phyloP scores from a whole-genome alignment of 495 filamentous ascomycete species.

The Aspergillus panamensis region DNA sequence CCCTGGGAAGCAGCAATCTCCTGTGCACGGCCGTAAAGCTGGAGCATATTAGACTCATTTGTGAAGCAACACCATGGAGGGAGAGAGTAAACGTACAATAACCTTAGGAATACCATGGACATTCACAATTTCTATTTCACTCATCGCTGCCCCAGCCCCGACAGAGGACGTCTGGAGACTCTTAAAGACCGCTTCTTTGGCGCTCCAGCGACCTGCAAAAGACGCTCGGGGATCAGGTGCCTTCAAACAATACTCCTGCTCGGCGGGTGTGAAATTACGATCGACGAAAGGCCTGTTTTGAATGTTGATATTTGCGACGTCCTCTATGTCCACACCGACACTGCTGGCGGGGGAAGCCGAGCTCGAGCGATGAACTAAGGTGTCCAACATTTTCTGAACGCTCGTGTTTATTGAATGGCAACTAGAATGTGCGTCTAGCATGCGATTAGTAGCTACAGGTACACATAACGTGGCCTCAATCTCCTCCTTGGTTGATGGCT shows the following conservation, averaged over 20 bases:
- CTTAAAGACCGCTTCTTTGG: slow-evolving; percentile 99
- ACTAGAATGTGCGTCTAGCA: not conserved
- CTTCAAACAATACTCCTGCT: slow-evolving; percentile 80
- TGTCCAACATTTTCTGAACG: slow-evolving; percentile 15
- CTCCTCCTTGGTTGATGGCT: not conserved
- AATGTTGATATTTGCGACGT: slow-evolving; percentile 76
- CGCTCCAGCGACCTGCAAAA: slow-evolving; percentile 91
- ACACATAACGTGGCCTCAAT: not conserved
- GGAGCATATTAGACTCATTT: not conserved
- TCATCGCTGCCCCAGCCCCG: slow-evolving; percentile 82
- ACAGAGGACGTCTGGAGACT: slow-evolving; percentile 58
- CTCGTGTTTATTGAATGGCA: not conserved
- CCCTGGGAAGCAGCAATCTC: slow-evolving; percentile 16
- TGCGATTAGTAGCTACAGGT: not conserved
- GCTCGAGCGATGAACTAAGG: not conserved
- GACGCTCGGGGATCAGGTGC: slow-evolving; percentile 73
- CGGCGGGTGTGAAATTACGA: slow-evolving; percentile 83
- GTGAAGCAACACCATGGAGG: not conserved
- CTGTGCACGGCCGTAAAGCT: slow-evolving; percentile 22
- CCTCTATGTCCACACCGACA: slow-evolving; percentile 89
- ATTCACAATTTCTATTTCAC: slow-evolving; percentile 86
- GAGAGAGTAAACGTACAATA: slow-evolving; percentile 10
- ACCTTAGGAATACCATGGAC: slow-evolving; percentile 36
- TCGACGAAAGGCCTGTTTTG: slow-evolving; percentile 88
- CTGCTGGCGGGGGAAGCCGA: slow-evolving; percentile 34